Percentiles rank a stretch among this genome's conserved stretches.
Evolutionary conservation across 2,329 filamentous ascomycete species (phyloP).

Genomic region (Emydomyces testavorans): DNA sequence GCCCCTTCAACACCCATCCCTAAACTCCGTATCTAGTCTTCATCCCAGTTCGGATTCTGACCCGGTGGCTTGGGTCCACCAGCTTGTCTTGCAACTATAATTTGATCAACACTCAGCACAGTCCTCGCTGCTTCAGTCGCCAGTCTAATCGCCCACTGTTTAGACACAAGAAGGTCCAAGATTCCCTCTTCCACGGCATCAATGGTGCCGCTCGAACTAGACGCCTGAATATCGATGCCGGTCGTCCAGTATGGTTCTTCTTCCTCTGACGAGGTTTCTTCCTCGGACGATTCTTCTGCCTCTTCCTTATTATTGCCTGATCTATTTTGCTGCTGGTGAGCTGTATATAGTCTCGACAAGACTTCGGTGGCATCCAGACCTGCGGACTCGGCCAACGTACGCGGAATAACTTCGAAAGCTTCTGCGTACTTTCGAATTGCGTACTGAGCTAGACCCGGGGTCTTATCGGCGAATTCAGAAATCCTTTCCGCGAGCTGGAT

Average conservation of each 20-base stretch:
- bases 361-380: slow-evolving; percentile 97
- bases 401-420: slow-evolving; percentile 92
- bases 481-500: slow-evolving; percentile 88
- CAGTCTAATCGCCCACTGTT: slow-evolving; percentile 94
- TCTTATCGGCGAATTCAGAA: slow-evolving; percentile 81
- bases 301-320: slow-evolving; percentile 26
- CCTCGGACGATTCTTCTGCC: slow-evolving; percentile 52
- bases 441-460: slow-evolving; percentile 83
- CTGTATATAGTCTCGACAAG: slow-evolving; percentile 79
- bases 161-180: slow-evolving; percentile 79
- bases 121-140: slow-evolving; percentile 91
- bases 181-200: slow-evolving; percentile 83
- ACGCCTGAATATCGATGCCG: slow-evolving; percentile 91
- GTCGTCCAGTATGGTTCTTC: slow-evolving; percentile 75
- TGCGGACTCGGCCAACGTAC: slow-evolving; percentile 86
- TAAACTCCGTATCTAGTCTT: slow-evolving; percentile 39
- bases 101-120: slow-evolving; percentile 92
- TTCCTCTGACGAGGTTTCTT: slow-evolving; percentile 33
- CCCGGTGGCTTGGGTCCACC: slow-evolving; percentile 94
- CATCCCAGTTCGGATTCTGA: slow-evolving; percentile 72
- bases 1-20: not conserved
- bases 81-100: slow-evolving; percentile 94
- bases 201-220: slow-evolving; percentile 65
- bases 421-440: slow-evolving; percentile 96
- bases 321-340: slow-evolving; percentile 52